phyloP scores from a whole-genome alignment of 2,329 filamentous ascomycete species.

The Aspergillus neotritici region DNA sequence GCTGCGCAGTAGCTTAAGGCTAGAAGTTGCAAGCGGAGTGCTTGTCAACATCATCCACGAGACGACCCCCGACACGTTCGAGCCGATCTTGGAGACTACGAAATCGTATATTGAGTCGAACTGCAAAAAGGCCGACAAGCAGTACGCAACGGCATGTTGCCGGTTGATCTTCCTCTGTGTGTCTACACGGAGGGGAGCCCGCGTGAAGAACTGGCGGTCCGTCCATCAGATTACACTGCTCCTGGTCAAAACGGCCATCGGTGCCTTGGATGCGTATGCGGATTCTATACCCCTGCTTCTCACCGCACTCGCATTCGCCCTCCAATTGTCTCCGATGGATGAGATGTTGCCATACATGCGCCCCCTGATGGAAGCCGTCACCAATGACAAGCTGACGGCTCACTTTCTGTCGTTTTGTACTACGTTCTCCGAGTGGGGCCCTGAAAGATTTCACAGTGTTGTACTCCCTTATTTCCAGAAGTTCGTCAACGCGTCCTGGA shows the following conservation, averaged over 20 bases:
- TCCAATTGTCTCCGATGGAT: conserved; percentile 74
- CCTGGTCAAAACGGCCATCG: conserved; percentile 43
- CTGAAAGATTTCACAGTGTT: conserved; percentile 70
- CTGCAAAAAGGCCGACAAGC: conserved; percentile 32
- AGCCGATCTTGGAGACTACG: conserved; percentile 59
- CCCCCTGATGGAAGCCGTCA: conserved; percentile 59
- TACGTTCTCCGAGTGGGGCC: conserved; percentile 67
- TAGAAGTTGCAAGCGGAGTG: conserved; percentile 67
- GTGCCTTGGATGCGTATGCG: conserved; percentile 19
- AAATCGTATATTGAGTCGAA: conserved; percentile 43
- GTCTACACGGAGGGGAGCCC: conserved; percentile 70
- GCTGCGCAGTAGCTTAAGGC: conserved; percentile 30
- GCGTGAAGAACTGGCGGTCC: conserved; percentile 66
- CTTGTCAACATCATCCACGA: conserved; percentile 80
- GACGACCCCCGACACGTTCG: conserved; percentile 67
- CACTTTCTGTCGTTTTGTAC: conserved; percentile 84
- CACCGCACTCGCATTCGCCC: conserved; percentile 54
- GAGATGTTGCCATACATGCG: conserved; percentile 65
- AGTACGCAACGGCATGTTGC: conserved; percentile 37
- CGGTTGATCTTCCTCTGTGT: conserved; percentile 57
- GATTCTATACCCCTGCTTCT: conserved; percentile 35
- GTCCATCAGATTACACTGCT: conserved; percentile 55
- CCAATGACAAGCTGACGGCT: conserved; percentile 58
- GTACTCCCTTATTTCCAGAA: conserved; percentile 76
- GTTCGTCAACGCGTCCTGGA: conserved; percentile 73